Evolutionary conservation across 2,329 filamentous ascomycete species (phyloP).

Genomic region (Mollisia scopiformis): DNA sequence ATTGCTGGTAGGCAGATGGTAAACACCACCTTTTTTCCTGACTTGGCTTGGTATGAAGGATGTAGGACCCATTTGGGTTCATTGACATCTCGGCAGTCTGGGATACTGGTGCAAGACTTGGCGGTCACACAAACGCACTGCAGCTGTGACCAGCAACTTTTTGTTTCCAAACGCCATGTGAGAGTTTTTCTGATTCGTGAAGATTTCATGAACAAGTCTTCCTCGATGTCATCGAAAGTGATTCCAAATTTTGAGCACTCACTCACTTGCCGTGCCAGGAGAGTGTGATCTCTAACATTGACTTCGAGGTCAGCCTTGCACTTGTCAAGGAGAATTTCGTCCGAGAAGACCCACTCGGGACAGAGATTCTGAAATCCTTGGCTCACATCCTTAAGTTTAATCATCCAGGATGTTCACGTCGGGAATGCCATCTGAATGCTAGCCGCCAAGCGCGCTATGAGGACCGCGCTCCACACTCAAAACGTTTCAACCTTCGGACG

Average conservation of each 20-base stretch:
- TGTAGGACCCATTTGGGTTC: background rate
- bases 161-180: no score
- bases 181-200: no score
- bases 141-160: no score
- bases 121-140: background rate
- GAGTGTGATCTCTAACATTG: background rate
- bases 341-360: background rate
- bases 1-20: no score
- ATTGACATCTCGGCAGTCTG: background rate
- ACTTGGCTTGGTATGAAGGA: no score
- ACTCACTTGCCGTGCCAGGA: background rate
- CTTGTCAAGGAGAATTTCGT: background rate
- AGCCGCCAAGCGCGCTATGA: constrained; percentile 1
- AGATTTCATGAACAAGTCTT: no score
- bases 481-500: background rate
- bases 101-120: background rate
- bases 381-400: constrained; percentile 2
- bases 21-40: no score
- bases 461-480: background rate
- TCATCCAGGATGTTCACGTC: background rate
- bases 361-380: constrained; percentile 2
- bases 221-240: no score
- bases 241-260: no score
- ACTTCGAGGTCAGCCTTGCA: background rate
- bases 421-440: background rate